These are phyloP conservation scores for Rubia peregrina DNA, from an alignment of 305 asterid species.

Conservation along the genomic window DNA sequence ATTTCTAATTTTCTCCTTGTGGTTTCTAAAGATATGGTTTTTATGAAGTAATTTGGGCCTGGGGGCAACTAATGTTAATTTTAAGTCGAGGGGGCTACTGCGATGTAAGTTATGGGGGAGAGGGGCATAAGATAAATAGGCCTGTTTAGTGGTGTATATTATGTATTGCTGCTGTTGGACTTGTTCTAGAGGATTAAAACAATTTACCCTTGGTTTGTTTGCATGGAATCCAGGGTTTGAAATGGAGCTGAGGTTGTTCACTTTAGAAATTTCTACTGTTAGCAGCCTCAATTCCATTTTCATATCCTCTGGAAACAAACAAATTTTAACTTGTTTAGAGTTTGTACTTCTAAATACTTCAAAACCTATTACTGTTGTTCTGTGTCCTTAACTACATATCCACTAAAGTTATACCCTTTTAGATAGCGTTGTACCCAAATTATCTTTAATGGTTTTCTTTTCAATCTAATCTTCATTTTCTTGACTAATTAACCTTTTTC, in stretches of 20 bases:
- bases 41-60: not conserved
- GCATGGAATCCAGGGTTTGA: not conserved
- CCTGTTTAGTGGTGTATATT: not conserved
- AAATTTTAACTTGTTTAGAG: not conserved
- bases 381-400: not conserved
- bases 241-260: too few relatives aligned
- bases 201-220: not conserved
- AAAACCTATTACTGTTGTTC: not conserved
- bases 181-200: not conserved
- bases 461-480: not conserved
- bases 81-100: not conserved
- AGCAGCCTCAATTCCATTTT: not conserved
- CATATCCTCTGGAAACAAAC: not conserved
- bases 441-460: not conserved
- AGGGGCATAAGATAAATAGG: not conserved
- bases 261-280: not conserved
- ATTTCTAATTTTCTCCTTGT: not conserved
- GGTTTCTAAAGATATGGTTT: not conserved
- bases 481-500: conserved; percentile 13
- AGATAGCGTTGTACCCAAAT: not conserved
- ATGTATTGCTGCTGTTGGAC: not conserved
- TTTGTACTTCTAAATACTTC: not conserved
- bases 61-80: not conserved
- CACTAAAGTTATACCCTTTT: not conserved
- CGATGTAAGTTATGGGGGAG: not conserved